A percentile compares a stretch with the other conserved stretches of the same genome.
These are phyloP conservation scores for Handroanthus guayacan DNA, from an alignment of 257 asterid species.

Conservation along the genomic window DNA sequence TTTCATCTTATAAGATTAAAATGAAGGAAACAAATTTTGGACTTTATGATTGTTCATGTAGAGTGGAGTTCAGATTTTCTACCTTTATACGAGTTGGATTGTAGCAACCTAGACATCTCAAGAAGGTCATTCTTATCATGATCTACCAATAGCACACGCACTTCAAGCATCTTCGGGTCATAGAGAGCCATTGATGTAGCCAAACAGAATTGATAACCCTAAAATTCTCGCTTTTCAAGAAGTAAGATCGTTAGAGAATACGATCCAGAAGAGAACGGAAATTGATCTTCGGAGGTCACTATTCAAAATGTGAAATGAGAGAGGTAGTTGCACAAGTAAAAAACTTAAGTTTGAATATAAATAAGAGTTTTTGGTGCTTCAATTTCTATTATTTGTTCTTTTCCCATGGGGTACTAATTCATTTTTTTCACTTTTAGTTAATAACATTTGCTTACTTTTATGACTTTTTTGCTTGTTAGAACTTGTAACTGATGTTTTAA, in stretches of 20 bases:
- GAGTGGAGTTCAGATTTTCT: background rate
- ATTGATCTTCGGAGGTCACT: background rate
- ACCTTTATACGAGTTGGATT: constrained; percentile 42
- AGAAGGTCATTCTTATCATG: constrained; percentile 15
- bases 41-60: background rate
- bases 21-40: background rate
- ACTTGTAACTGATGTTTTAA: constrained; percentile 41
- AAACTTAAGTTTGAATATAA: background rate
- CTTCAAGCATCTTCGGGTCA: constrained; percentile 31
- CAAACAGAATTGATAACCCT: background rate
- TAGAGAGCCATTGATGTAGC: constrained; percentile 36
- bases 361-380: background rate
- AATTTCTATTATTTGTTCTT: background rate
- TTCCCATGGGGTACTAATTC: background rate
- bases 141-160: constrained; percentile 44
- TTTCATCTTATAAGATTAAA: background rate
- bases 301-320: background rate
- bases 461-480: constrained; percentile 17
- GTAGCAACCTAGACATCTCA: constrained; percentile 35
- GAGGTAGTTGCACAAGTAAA: background rate
- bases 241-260: background rate
- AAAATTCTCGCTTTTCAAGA: too few relatives aligned
- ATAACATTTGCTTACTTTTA: background rate
- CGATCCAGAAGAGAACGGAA: background rate
- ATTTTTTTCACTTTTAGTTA: background rate